These are phyloP conservation scores for Luvunga scandens DNA, from an alignment of 345 rosid genomes.

Conservation along the genomic window DNA sequence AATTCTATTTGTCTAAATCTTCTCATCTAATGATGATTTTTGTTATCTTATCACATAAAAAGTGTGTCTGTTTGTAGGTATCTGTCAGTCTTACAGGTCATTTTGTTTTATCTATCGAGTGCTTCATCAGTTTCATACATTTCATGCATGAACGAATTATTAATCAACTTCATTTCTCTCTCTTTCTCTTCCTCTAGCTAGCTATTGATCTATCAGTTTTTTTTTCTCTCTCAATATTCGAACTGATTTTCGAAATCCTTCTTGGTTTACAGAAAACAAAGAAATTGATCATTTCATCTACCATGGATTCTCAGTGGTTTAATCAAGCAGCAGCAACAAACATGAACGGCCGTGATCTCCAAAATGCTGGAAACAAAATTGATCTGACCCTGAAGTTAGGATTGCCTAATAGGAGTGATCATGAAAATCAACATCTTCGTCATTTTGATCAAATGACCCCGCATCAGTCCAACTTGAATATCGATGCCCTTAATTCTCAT, in stretches of 20 bases:
- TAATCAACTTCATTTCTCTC: not conserved
- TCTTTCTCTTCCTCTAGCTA: not conserved
- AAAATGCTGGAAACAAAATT: not conserved
- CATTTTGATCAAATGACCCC: not conserved
- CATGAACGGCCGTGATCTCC: not conserved
- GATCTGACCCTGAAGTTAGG: conserved; percentile 7
- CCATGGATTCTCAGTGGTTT: conserved; percentile 7
- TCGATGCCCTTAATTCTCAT: not conserved
- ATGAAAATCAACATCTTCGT: not conserved
- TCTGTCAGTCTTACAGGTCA: conserved; percentile 4
- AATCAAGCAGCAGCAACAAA: not conserved
- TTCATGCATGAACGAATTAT: conserved; percentile 2
- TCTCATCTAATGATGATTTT: not conserved
- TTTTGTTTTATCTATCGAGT: not conserved
- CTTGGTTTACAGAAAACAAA: not conserved
- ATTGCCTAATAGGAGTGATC: not conserved
- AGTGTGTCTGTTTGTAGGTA: not conserved
- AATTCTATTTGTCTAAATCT: not conserved
- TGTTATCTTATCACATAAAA: not conserved
- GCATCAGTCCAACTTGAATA: not conserved
- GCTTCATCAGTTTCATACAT: not conserved
- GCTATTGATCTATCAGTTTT: too few relatives aligned
- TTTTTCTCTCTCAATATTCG: too few relatives aligned
- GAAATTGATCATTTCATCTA: not conserved
- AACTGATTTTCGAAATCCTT: not conserved